Conservation (phyloP, 768 basidiomycete genomes). For the Mycena crocata region DNA sequence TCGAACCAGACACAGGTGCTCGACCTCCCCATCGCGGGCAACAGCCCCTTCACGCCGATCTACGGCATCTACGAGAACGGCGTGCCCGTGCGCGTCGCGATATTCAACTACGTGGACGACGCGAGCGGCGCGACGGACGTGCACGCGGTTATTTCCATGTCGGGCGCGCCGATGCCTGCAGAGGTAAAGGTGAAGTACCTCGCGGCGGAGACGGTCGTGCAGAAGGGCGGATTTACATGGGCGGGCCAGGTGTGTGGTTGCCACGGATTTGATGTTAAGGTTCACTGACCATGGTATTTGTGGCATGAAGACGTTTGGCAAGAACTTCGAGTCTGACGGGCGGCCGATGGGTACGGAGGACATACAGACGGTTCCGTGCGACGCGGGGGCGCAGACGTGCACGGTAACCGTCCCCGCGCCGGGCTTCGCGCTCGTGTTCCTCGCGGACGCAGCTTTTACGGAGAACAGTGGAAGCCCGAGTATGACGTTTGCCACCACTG, state of each 20-base stretch:
- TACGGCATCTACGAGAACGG: constrained; percentile 49
- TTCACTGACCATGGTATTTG: too few species aligned
- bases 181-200: constrained; percentile 65
- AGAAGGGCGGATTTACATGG: constrained; percentile 78
- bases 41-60: constrained; percentile 53
- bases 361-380: too few species aligned
- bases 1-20: constrained; percentile 49
- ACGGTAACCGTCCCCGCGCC: too few species aligned
- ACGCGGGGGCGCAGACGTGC: too few species aligned
- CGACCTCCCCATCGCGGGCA: constrained; percentile 49
- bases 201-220: constrained; percentile 62
- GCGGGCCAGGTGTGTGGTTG: constrained; percentile 79
- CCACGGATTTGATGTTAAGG: too few species aligned
- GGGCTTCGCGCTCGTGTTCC: too few species aligned
- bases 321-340: too few species aligned
- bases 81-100: constrained; percentile 49
- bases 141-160: constrained; percentile 60
- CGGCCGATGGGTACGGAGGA: too few species aligned
- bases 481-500: too few species aligned
- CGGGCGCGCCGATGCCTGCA: constrained; percentile 51
- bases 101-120: constrained; percentile 64
- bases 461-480: too few species aligned
- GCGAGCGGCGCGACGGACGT: constrained; percentile 50
- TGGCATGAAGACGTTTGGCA: too few species aligned
- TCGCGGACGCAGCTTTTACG: too few species aligned